These are phyloP conservation scores for Leishmania arabica DNA, from an alignment of 208 protist genomes.

Conservation along the genomic window DNA sequence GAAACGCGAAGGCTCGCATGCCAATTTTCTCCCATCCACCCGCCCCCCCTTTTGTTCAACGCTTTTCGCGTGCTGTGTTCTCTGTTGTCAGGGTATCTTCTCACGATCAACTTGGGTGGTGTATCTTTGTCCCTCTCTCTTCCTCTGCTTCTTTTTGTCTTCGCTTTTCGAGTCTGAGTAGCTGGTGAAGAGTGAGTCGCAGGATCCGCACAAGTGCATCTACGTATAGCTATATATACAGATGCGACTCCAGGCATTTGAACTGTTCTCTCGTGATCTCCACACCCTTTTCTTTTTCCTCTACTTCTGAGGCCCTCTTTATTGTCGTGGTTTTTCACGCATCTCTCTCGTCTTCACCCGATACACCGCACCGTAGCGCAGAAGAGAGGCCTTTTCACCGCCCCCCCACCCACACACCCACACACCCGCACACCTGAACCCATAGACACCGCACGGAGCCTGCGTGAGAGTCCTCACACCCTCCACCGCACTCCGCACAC, in stretches of 20 bases:
- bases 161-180: not conserved
- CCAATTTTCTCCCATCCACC: too few relatives aligned
- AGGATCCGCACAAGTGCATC: not conserved
- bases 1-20: not conserved
- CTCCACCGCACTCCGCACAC: not conserved
- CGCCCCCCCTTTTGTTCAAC: not conserved
- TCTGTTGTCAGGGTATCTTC: not conserved
- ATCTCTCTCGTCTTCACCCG: not conserved
- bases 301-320: not conserved
- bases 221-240: not conserved
- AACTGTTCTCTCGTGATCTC: not conserved
- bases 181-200: not conserved
- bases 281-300: not conserved
- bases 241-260: not conserved
- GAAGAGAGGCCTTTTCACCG: not conserved
- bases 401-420: not conserved
- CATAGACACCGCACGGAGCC: constrained; percentile 2
- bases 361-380: not conserved
- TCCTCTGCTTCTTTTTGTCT: not conserved
- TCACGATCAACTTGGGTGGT: not conserved
- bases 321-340: not conserved
- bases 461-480: not conserved
- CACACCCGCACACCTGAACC: not conserved
- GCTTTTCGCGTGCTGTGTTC: constrained; percentile 1
- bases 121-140: not conserved